Percentiles rank a stretch among this genome's conserved stretches.
Evolutionary conservation across 768 basidiomycete species (phyloP).

Genomic region (Auriscalpium vulgare): DNA sequence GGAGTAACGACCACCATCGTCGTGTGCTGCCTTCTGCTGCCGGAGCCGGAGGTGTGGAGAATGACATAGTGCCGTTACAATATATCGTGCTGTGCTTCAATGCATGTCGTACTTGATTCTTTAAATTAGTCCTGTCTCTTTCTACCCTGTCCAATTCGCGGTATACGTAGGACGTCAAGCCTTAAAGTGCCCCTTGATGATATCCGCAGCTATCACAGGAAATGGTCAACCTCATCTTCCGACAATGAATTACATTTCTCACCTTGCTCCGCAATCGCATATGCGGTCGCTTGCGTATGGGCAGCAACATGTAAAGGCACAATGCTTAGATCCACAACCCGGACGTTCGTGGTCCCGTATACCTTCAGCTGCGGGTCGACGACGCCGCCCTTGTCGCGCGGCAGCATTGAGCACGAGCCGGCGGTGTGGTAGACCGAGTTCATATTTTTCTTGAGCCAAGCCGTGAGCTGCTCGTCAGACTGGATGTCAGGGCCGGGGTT

Average conservation of each 20-base stretch:
- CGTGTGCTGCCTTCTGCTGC: background rate
- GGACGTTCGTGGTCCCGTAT: constrained; percentile 49
- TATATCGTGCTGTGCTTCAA: background rate
- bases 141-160: no score
- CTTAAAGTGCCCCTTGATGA: constrained; percentile 16
- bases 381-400: constrained; percentile 40
- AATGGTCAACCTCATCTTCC: background rate
- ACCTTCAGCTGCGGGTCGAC: constrained; percentile 44
- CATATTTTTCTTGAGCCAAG: constrained; percentile 19
- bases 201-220: constrained; percentile 18
- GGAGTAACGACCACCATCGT: no score
- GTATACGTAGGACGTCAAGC: no score
- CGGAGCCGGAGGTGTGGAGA: background rate
- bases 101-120: no score
- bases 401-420: constrained; percentile 47
- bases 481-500: constrained; percentile 23
- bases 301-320: constrained; percentile 43
- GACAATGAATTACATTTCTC: background rate
- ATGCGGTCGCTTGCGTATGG: constrained; percentile 39
- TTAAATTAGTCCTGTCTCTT: no score
- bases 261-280: constrained; percentile 44
- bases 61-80: background rate
- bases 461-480: constrained; percentile 22
- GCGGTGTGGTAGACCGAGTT: constrained; percentile 30
- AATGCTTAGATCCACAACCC: constrained; percentile 46